These are phyloP conservation scores for Calonectria pteridis DNA, from an alignment of 2,329 filamentous ascomycete species.

Conservation along the genomic window DNA sequence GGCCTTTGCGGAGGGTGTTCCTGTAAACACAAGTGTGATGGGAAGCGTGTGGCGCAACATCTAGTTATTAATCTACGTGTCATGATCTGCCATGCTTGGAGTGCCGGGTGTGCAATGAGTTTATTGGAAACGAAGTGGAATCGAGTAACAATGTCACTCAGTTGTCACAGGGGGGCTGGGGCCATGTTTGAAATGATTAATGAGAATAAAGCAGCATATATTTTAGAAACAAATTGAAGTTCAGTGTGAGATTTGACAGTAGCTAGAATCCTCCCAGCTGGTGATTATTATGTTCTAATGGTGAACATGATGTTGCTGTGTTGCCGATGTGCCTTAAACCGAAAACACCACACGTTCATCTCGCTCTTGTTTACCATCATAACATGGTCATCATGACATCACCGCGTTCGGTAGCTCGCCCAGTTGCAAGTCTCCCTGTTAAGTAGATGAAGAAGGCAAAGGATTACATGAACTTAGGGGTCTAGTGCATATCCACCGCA, in stretches of 20 bases:
- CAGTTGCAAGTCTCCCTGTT: background rate
- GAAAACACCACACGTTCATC: background rate
- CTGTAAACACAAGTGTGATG: background rate
- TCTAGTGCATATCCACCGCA: background rate
- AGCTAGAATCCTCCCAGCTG: background rate
- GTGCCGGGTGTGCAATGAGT: background rate
- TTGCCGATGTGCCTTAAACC: background rate
- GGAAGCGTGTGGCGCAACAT: conserved; percentile 21
- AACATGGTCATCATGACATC: background rate
- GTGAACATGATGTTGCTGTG: background rate
- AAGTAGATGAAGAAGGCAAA: background rate
- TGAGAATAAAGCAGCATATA: background rate
- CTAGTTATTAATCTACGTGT: conserved; percentile 12
- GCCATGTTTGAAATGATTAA: background rate
- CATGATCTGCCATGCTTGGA: background rate
- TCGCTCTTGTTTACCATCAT: background rate
- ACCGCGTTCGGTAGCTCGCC: background rate
- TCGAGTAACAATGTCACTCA: background rate
- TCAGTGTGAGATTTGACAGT: background rate
- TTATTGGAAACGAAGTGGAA: background rate
- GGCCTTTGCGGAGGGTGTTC: conserved; percentile 1
- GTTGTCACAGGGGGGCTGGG: background rate
- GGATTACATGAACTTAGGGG: background rate
- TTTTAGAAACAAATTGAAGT: background rate
- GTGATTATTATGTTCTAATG: background rate